Conservation (phyloP, 495 filamentous ascomycete genomes). For the Aspergillus sparsus region DNA sequence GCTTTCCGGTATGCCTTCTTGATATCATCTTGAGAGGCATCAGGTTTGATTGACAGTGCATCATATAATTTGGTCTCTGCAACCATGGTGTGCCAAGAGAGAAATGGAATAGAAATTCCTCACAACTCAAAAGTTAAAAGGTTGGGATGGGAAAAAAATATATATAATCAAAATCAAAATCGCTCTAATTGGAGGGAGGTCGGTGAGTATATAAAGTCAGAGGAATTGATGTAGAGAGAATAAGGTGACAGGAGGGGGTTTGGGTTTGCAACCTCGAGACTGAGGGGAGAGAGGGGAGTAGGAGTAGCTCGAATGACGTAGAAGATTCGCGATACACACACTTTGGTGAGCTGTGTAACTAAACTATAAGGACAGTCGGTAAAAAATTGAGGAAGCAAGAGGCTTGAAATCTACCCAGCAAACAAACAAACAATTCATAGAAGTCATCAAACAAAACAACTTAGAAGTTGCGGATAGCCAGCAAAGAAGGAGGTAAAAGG, state of each 20-base stretch:
- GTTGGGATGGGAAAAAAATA: constrained; percentile 10
- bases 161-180: neutral
- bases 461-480: neutral
- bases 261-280: constrained; percentile 5
- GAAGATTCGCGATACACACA: constrained; percentile 33
- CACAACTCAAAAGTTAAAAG: neutral
- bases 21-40: constrained; percentile 87
- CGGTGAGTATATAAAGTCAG: no score
- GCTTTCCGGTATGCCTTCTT: constrained; percentile 96
- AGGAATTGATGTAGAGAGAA: no score
- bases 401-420: no score
- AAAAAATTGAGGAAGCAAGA: neutral
- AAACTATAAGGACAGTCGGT: constrained; percentile 8
- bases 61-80: constrained; percentile 88
- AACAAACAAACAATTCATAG: no score
- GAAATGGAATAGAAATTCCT: constrained; percentile 22
- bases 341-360: constrained; percentile 2
- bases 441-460: no score
- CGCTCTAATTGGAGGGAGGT: constrained; percentile 10
- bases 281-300: constrained; percentile 9
- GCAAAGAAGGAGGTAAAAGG: neutral
- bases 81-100: constrained; percentile 61
- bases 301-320: constrained; percentile 43
- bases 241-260: constrained; percentile 5
- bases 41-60: constrained; percentile 69